These are phyloP conservation scores for Piloderma croceum DNA, from an alignment of 768 basidiomycete species.

Conservation along the genomic window DNA sequence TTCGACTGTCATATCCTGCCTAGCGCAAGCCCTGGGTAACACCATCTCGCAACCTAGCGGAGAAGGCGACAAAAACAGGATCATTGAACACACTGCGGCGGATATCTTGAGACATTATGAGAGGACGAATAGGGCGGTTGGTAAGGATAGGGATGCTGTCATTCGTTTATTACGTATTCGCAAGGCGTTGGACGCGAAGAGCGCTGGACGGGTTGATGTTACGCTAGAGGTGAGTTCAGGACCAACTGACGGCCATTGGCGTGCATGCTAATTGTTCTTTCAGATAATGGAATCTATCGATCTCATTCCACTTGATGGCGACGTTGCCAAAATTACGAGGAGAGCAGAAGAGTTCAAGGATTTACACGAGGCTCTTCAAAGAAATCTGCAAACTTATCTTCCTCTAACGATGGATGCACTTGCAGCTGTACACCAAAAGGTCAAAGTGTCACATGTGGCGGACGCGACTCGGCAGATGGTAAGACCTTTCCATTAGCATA, in stretches of 20 bases:
- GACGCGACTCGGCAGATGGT: conserved; percentile 79
- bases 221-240: conserved; percentile 67
- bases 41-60: conserved; percentile 57
- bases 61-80: conserved; percentile 55
- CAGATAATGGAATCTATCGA: conserved; percentile 85
- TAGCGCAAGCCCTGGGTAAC: conserved; percentile 83
- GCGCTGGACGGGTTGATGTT: conserved; percentile 62
- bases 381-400: conserved; percentile 85
- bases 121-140: conserved; percentile 65
- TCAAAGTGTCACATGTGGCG: conserved; percentile 64
- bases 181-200: conserved; percentile 74
- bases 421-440: conserved; percentile 70
- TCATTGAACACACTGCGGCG: conserved; percentile 66
- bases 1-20: conserved; percentile 77
- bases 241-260: conserved; percentile 1
- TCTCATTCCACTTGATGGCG: conserved; percentile 81
- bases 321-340: conserved; percentile 78
- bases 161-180: conserved; percentile 72
- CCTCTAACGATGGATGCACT: conserved; percentile 91
- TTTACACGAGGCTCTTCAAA: conserved; percentile 78
- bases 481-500: conserved; percentile 21
- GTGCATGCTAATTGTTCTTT: neutral
- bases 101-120: conserved; percentile 81
- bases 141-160: conserved; percentile 68
- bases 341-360: conserved; percentile 88